Conservation (phyloP, 805 yeast genomes). For the Hanseniaspora clermontiae region DNA sequence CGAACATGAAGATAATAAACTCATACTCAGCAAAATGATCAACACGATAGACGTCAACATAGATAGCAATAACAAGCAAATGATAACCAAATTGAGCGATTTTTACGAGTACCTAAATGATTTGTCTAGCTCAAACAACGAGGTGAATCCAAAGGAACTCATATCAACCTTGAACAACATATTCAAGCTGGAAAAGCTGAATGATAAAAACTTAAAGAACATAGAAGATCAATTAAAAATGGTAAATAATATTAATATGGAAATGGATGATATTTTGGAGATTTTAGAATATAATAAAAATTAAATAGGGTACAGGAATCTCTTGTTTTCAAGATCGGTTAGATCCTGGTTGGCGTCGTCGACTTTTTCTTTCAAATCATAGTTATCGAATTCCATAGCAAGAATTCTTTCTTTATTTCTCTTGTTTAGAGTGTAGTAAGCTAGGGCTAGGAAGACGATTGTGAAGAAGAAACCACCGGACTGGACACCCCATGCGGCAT, state of each 20-base stretch:
- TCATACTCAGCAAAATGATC: background rate
- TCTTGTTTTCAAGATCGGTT: slow-evolving; percentile 40
- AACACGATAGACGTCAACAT: slow-evolving; percentile 2
- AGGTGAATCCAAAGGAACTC: background rate
- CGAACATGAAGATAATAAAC: background rate
- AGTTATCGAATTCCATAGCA: slow-evolving; percentile 17
- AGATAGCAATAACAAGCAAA: background rate
- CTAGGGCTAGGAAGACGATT: slow-evolving; percentile 24
- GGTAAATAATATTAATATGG: background rate
- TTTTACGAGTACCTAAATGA: background rate
- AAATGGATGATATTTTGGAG: background rate
- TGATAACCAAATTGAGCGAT: background rate
- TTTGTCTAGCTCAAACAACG: background rate
- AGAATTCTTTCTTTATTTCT: slow-evolving; percentile 30
- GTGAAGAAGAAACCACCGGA: slow-evolving; percentile 33
- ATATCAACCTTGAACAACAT: background rate
- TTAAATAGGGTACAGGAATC: slow-evolving; percentile 38
- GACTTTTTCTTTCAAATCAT: slow-evolving; percentile 20
- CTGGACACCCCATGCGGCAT: slow-evolving; percentile 37
- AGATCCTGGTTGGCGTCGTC: slow-evolving; percentile 36
- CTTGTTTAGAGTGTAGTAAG: slow-evolving; percentile 29
- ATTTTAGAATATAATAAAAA: background rate
- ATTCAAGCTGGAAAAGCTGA: slow-evolving; percentile 1
- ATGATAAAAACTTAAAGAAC: background rate
- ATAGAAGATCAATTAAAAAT: slow-evolving; percentile 1